A percentile compares a stretch with the other conserved stretches of the same genome.
phyloP scores from a whole-genome alignment of 306 rosid species.

The Begonia masoniana region DNA sequence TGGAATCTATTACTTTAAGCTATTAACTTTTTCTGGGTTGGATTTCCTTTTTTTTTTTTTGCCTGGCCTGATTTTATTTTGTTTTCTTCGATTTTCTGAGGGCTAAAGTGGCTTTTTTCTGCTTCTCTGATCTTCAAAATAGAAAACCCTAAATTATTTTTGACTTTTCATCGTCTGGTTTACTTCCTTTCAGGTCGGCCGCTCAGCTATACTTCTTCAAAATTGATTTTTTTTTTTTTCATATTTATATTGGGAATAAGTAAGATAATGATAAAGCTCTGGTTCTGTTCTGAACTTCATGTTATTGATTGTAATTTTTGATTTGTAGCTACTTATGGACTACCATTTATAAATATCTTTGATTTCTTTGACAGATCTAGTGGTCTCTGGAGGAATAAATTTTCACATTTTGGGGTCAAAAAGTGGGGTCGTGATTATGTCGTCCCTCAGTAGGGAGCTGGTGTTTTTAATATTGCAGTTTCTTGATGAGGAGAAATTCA shows the following conservation, averaged over 20 bases:
- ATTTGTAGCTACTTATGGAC: constrained; percentile 12
- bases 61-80: constrained; percentile 3
- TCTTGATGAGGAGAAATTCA: constrained; percentile 98
- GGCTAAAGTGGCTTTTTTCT: constrained; percentile 52
- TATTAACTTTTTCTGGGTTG: constrained; percentile 20
- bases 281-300: constrained; percentile 14
- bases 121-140: constrained; percentile 28
- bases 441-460: constrained; percentile 94
- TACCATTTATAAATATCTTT: constrained; percentile 10
- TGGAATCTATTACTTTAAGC: constrained; percentile 40
- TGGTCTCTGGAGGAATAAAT: constrained; percentile 23
- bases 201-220: constrained; percentile 4
- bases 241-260: neutral
- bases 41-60: no score
- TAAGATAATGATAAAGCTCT: constrained; percentile 25
- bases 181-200: constrained; percentile 12
- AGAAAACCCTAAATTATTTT: constrained; percentile 15
- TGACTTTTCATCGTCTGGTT: constrained; percentile 18
- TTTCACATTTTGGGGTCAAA: constrained; percentile 25
- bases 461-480: constrained; percentile 99
- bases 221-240: constrained; percentile 11
- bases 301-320: constrained; percentile 1
- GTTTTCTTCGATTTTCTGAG: constrained; percentile 23
- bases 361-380: constrained; percentile 65
- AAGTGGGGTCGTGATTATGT: constrained; percentile 43